Evolutionary conservation across 78 protist genomes (phyloP), one percentile per base, ranked within the genome.

Genomic region (Speleostelium caveatum): DNA sequence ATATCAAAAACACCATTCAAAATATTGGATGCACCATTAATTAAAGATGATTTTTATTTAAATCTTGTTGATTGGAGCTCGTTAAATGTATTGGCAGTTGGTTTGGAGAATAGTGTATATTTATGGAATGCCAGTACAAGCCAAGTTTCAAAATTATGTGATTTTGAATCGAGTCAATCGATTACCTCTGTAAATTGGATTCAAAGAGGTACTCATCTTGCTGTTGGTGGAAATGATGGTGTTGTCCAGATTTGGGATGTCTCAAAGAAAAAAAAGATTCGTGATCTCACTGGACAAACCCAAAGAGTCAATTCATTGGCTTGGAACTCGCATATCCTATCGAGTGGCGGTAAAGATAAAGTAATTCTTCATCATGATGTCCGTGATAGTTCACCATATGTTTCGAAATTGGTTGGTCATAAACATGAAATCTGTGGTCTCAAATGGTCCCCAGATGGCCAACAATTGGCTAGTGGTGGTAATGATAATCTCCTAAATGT

Each of bases 381-480:
- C 19, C 90, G 99, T 0, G 79, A 66, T 2, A 28, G 78, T 21
- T 32, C 24, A 6, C 14, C 7, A 0, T 58, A 16, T 24, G 28
- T 86, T 1, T 14, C 53, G 16, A 21, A 38, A 21, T 56, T 97
- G 12, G 22, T 33, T 0, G 99, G 98, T 0, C 99, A 98, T 78
- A 22, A 49, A 14, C 99, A 98, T 33, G 99, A 94, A 61, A 95
- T 98, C 19, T 98, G 99, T 80, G 99, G 99, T 5, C 86, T 99
- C 38, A 63, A 86, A 66, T 99, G 99, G 99, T 92, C 98, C 0
- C 95, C 97, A 0, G 96, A 97, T 68, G 99, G 97, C 19, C 41
- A 16, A 41, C 93, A 86, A 87, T 94, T 99, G 16, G 99, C 99
- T 12, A 88, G 97, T 5, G 99, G 99, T 19, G 99, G 99, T 58